Conservation (phyloP, 2,329 filamentous ascomycete species). For the Parasarocladium wereldwijsianum region DNA sequence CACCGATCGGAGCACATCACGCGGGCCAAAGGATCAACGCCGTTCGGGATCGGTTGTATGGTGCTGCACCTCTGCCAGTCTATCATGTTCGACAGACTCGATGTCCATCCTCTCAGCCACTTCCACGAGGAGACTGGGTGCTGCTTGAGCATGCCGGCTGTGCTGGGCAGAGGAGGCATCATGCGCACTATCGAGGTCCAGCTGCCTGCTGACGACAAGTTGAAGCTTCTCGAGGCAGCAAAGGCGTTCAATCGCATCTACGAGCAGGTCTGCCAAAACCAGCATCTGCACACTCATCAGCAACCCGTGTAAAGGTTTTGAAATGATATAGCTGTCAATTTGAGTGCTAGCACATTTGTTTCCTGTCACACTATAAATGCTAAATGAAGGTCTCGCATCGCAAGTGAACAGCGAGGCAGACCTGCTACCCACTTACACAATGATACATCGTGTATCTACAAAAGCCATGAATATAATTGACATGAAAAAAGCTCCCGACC, state of each 20-base stretch:
- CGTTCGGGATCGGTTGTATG: conserved; percentile 33
- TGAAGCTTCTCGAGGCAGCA: conserved; percentile 3
- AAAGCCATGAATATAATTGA: no score
- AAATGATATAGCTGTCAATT: no score
- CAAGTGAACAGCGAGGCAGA: no score
- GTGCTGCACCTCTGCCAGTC: conserved; percentile 32
- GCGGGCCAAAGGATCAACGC: conserved; percentile 31
- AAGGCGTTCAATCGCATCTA: conserved; percentile 1
- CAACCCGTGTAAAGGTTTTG: no score
- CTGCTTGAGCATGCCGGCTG: conserved; percentile 32
- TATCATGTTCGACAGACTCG: conserved; percentile 30
- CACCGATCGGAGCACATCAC: conserved; percentile 30
- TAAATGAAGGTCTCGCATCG: no score
- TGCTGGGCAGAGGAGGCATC: conserved; percentile 28
- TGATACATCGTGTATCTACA: no score
- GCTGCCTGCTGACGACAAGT: conserved; percentile 2
- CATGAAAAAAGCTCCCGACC: no score
- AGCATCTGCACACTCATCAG: neutral
- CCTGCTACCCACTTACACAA: no score
- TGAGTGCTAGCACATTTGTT: no score
- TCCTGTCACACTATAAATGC: no score
- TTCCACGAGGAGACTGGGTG: conserved; percentile 30
- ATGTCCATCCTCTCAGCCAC: conserved; percentile 31
- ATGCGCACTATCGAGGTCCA: conserved; percentile 1
- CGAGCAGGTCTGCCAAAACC: neutral